Evolutionary conservation across 1,139 yeast species (phyloP).

Genomic region (Yamadazyma diospyri): DNA sequence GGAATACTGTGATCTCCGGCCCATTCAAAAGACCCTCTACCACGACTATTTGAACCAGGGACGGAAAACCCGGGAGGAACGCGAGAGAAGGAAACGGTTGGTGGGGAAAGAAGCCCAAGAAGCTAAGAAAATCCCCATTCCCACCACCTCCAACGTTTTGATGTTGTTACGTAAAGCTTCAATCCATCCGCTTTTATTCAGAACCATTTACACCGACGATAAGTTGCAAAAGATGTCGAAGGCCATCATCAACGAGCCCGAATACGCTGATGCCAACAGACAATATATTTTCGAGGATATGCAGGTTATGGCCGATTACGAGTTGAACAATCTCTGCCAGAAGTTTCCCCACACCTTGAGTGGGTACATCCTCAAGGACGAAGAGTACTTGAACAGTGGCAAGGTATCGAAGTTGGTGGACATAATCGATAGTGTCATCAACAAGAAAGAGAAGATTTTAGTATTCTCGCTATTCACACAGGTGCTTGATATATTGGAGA

Average conservation of each 20-base stretch:
- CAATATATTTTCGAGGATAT: slow-evolving; percentile 83
- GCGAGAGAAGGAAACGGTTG: slow-evolving; percentile 46
- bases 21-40: slow-evolving; percentile 59
- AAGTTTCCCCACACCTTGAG: slow-evolving; percentile 67
- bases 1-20: slow-evolving; percentile 60
- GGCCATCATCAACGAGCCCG: slow-evolving; percentile 76
- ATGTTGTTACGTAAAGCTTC: slow-evolving; percentile 75
- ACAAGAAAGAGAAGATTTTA: slow-evolving; percentile 72
- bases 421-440: slow-evolving; percentile 57
- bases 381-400: slow-evolving; percentile 71
- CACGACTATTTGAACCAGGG: slow-evolving; percentile 50
- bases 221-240: slow-evolving; percentile 64
- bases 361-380: slow-evolving; percentile 50
- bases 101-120: slow-evolving; percentile 37
- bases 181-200: slow-evolving; percentile 68
- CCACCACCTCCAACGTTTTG: slow-evolving; percentile 51
- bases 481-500: slow-evolving; percentile 81
- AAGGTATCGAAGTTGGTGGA: slow-evolving; percentile 59
- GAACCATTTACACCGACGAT: slow-evolving; percentile 56
- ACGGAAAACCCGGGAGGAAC: slow-evolving; percentile 43
- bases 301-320: slow-evolving; percentile 95
- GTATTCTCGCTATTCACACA: slow-evolving; percentile 92
- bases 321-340: slow-evolving; percentile 69
- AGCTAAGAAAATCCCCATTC: slow-evolving; percentile 31
- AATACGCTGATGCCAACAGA: slow-evolving; percentile 70